A percentile compares a stretch with the other conserved stretches of the same genome.
Conservation (phyloP, 768 basidiomycete genomes). For the Suillus subaureus region DNA sequence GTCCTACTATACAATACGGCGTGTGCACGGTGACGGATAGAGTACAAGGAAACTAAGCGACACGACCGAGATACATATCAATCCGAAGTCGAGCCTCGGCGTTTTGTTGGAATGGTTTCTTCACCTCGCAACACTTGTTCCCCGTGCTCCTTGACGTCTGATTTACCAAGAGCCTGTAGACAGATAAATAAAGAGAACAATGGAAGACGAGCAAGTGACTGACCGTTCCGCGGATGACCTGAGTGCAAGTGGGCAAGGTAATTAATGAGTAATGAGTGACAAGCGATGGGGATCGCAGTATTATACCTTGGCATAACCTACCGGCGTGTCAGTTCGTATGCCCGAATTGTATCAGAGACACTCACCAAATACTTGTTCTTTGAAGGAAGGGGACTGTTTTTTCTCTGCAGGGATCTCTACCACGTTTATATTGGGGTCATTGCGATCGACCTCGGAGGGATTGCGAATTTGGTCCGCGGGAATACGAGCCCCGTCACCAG, state of each 20-base stretch:
- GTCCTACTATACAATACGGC: not conserved
- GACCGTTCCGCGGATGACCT: constrained; percentile 36
- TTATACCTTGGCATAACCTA: constrained; percentile 34
- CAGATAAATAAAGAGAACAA: not conserved
- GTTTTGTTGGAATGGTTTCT: constrained; percentile 33
- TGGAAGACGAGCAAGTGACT: constrained; percentile 14
- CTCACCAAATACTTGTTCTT: constrained; percentile 60
- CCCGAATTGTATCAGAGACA: not conserved
- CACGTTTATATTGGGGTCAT: constrained; percentile 29
- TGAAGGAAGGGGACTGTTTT: constrained; percentile 47
- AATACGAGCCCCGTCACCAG: constrained; percentile 38
- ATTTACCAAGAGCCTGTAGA: constrained; percentile 30
- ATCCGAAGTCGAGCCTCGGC: constrained; percentile 25
- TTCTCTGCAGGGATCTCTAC: constrained; percentile 24
- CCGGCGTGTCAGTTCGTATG: not conserved
- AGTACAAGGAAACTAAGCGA: not conserved
- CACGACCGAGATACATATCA: not conserved
- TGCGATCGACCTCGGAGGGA: constrained; percentile 26
- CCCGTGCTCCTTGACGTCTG: constrained; percentile 54
- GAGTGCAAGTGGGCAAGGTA: not conserved
- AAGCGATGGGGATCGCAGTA: not conserved
- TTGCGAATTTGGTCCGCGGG: constrained; percentile 30
- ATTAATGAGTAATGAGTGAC: constrained; percentile 10
- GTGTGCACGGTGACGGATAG: not conserved
- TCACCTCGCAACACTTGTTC: constrained; percentile 55